Evolutionary conservation across 2,329 filamentous ascomycete genomes (phyloP).

Genomic region (Xenoacremonium recifei): DNA sequence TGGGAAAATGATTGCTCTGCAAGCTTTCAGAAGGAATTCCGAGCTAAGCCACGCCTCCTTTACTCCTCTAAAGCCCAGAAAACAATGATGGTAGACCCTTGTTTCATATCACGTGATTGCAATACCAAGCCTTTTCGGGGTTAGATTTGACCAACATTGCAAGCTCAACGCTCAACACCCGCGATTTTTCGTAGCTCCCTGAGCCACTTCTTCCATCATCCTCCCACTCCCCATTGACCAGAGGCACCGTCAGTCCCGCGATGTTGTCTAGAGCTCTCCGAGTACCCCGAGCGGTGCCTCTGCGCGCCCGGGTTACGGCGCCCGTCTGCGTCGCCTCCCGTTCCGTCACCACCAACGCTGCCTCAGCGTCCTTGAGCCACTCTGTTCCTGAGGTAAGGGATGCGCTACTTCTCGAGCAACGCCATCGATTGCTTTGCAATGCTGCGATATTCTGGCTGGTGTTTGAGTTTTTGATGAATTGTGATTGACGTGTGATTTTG

Average conservation of each 20-base stretch:
- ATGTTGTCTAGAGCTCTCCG: constrained; percentile 74
- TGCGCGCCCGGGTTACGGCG: constrained; percentile 49
- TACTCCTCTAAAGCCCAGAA: too few relatives aligned
- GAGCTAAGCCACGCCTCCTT: too few relatives aligned
- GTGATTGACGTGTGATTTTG: constrained; percentile 17
- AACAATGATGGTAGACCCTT: too few relatives aligned
- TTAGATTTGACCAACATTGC: constrained; percentile 39
- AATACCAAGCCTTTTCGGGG: constrained; percentile 49
- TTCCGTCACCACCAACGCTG: constrained; percentile 92
- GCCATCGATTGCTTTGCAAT: constrained; percentile 4
- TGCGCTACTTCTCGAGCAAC: constrained; percentile 20
- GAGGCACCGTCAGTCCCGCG: constrained; percentile 33
- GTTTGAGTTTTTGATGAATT: neutral
- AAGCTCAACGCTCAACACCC: constrained; percentile 42
- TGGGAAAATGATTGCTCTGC: too few relatives aligned
- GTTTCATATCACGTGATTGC: constrained; percentile 44
- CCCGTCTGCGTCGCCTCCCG: constrained; percentile 56
- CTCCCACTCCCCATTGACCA: constrained; percentile 30
- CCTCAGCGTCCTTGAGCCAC: constrained; percentile 85
- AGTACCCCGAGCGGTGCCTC: constrained; percentile 57
- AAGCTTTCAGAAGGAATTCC: too few relatives aligned
- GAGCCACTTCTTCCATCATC: constrained; percentile 28
- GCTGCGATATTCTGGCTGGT: neutral
- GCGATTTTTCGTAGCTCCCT: constrained; percentile 44
- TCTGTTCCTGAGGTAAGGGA: constrained; percentile 52